phyloP scores from a whole-genome alignment of 148 eudicot genomes.

The Chenopodium berlandieri region DNA sequence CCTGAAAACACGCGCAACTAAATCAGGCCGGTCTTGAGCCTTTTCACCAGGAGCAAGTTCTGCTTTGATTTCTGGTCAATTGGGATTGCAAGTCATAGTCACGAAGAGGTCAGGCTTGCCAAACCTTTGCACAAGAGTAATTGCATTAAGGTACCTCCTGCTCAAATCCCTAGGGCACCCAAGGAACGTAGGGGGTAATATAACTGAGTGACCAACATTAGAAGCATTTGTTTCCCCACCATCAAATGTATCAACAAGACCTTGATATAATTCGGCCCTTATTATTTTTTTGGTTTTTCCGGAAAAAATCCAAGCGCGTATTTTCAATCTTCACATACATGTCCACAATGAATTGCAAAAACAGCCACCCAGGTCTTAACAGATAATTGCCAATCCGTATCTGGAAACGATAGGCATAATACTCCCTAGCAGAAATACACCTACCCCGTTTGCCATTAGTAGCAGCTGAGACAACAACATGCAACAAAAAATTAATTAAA shows the following conservation, averaged over 20 bases:
- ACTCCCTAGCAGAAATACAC: neutral
- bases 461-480: no score
- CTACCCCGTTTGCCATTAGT: neutral
- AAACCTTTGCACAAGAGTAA: constrained; percentile 6
- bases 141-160: constrained; percentile 3
- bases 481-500: no score
- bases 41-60: neutral
- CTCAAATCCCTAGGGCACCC: constrained; percentile 1
- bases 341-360: neutral
- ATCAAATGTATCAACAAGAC: neutral
- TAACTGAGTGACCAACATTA: neutral
- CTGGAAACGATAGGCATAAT: neutral
- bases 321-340: constrained; percentile 12
- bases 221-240: neutral
- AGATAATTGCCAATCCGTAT: neutral
- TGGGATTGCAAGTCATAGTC: constrained; percentile 12
- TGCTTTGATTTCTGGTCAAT: neutral
- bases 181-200: constrained; percentile 4
- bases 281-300: neutral
- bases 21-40: neutral
- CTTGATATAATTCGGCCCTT: neutral
- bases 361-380: neutral
- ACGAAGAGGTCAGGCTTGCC: constrained; percentile 12
- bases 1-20: neutral
- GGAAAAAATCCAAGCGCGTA: neutral